Conservation (phyloP, 2,329 filamentous ascomycete genomes). For the Trichoderma citrinoviride region DNA sequence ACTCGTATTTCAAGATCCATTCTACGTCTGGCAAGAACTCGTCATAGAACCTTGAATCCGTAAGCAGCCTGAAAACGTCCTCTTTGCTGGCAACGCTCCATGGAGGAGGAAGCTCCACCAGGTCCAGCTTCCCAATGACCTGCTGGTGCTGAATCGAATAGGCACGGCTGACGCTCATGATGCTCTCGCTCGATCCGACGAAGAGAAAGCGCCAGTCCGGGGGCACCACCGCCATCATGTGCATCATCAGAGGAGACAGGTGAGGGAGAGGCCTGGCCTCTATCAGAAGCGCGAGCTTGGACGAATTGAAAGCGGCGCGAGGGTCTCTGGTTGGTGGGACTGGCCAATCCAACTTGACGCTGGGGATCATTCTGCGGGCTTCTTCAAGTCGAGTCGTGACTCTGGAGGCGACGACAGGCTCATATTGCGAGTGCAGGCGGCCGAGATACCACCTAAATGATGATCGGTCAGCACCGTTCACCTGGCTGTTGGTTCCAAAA, state of each 20-base stretch:
- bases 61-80: slow-evolving; percentile 47
- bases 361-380: slow-evolving; percentile 40
- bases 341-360: slow-evolving; percentile 42
- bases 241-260: slow-evolving; percentile 52
- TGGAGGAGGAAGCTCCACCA: slow-evolving; percentile 48
- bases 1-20: slow-evolving; percentile 54
- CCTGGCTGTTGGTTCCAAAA: neutral
- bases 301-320: slow-evolving; percentile 43
- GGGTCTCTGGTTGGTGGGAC: slow-evolving; percentile 31
- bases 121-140: slow-evolving; percentile 50
- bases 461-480: neutral
- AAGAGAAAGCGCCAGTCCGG: slow-evolving; percentile 58
- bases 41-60: slow-evolving; percentile 52
- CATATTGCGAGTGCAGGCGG: slow-evolving; percentile 34
- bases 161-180: slow-evolving; percentile 44
- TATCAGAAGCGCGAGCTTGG: slow-evolving; percentile 56
- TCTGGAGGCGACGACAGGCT: slow-evolving; percentile 41
- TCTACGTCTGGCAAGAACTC: slow-evolving; percentile 50
- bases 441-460: slow-evolving; percentile 47
- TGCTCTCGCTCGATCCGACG: slow-evolving; percentile 51
- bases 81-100: slow-evolving; percentile 49
- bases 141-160: slow-evolving; percentile 49
- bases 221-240: slow-evolving; percentile 56
- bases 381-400: slow-evolving; percentile 41
- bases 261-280: slow-evolving; percentile 50